Percentiles rank a stretch among this genome's conserved stretches.
Conservation (phyloP, 257 asterid genomes). For the Datura wrightii region DNA sequence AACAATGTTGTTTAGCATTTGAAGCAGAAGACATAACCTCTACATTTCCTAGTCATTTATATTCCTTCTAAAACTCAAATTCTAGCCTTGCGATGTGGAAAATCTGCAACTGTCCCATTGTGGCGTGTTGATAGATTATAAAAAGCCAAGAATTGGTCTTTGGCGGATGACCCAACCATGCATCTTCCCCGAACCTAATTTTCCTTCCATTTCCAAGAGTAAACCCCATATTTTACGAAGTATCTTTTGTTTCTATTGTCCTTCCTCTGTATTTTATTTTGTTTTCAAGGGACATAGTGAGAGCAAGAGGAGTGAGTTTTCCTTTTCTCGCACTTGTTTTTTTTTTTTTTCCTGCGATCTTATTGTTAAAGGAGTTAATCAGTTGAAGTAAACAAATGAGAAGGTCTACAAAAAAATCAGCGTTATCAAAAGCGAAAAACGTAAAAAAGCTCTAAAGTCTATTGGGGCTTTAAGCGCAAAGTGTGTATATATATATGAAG, state of each 20-base stretch:
- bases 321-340: not conserved
- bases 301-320: constrained; percentile 26
- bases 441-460: too few species aligned
- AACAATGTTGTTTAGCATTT: not conserved
- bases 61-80: not conserved
- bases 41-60: not conserved
- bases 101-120: not conserved
- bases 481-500: too few species aligned
- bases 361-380: not conserved
- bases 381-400: constrained; percentile 11
- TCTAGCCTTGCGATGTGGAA: not conserved
- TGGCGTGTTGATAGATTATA: not conserved
- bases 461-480: too few species aligned
- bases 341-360: not conserved
- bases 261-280: not conserved
- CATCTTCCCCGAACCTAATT: too few species aligned
- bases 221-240: not conserved
- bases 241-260: not conserved
- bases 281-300: constrained; percentile 33
- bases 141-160: not conserved
- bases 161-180: not conserved
- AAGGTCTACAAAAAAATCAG: not conserved
- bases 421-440: too few species aligned
- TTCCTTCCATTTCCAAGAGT: not conserved
- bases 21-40: not conserved